Percentiles rank a stretch among this genome's conserved stretches.
Evolutionary conservation across 345 rosid species (phyloP).

Genomic region (Ceriops zippeliana): DNA sequence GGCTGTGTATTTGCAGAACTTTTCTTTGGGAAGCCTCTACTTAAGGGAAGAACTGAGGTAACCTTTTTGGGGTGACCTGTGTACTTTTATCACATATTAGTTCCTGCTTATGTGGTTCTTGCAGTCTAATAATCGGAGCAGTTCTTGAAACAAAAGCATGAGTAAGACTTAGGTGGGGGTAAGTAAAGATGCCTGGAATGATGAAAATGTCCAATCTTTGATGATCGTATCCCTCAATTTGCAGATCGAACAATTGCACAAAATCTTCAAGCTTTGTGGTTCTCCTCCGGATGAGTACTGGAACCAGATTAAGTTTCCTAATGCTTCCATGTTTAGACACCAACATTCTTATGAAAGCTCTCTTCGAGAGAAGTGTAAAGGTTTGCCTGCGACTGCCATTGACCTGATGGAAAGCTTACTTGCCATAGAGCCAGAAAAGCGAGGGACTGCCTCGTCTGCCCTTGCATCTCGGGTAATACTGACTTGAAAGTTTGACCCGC

Average conservation of each 20-base stretch:
- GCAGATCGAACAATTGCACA: conserved; percentile 80
- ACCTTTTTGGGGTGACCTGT: neutral
- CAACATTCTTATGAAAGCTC: conserved; percentile 55
- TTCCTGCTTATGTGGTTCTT: no score
- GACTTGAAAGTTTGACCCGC: conserved; percentile 4
- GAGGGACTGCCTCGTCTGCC: conserved; percentile 73
- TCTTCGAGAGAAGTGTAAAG: conserved; percentile 53
- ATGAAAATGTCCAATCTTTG: neutral
- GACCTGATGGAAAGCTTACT: conserved; percentile 57
- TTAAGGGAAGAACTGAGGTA: conserved; percentile 84
- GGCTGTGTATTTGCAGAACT: conserved; percentile 78
- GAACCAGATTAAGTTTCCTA: conserved; percentile 55
- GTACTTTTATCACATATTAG: no score
- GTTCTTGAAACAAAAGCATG: no score
- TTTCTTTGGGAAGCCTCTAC: conserved; percentile 56
- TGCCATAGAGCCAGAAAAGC: conserved; percentile 57
- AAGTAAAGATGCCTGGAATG: no score
- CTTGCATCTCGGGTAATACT: conserved; percentile 51
- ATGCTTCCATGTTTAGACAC: conserved; percentile 57
- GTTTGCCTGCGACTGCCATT: conserved; percentile 41
- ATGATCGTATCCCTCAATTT: neutral
- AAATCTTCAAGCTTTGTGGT: conserved; percentile 70
- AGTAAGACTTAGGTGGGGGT: no score
- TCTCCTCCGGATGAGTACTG: conserved; percentile 71
- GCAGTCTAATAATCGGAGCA: no score